Evolutionary conservation across 2,329 filamentous ascomycete genomes (phyloP).

Genomic region (Fusarium sp.): DNA sequence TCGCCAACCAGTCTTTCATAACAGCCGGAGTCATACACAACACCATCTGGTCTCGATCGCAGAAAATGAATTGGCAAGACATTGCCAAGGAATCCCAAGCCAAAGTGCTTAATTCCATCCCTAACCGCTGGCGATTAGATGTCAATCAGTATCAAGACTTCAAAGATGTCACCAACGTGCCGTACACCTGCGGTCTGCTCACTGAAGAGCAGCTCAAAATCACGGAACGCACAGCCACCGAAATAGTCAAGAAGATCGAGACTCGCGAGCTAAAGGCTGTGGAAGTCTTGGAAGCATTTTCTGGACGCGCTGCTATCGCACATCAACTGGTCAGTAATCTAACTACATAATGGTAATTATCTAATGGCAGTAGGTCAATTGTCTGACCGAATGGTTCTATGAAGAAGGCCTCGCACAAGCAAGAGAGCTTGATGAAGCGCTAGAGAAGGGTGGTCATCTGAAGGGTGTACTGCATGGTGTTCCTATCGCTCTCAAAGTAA

Average conservation of each 20-base stretch:
- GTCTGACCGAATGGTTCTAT: neutral
- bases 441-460: neutral
- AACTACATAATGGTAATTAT: fast-evolving
- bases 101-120: neutral
- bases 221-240: neutral
- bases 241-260: neutral
- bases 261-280: neutral
- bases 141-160: neutral
- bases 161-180: neutral
- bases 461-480: neutral
- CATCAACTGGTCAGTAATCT: neutral
- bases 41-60: fast-evolving
- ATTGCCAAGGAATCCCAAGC: neutral
- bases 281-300: neutral
- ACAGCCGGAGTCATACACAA: fast-evolving
- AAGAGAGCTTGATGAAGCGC: neutral
- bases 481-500: neutral
- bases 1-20: fast-evolving
- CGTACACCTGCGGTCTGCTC: neutral
- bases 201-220: neutral
- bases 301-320: neutral
- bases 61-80: neutral
- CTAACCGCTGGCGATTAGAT: neutral
- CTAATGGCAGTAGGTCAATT: neutral
- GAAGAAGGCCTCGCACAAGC: neutral